phyloP scores from a whole-genome alignment of 306 rosid genomes.

The Ormosia emarginata region DNA sequence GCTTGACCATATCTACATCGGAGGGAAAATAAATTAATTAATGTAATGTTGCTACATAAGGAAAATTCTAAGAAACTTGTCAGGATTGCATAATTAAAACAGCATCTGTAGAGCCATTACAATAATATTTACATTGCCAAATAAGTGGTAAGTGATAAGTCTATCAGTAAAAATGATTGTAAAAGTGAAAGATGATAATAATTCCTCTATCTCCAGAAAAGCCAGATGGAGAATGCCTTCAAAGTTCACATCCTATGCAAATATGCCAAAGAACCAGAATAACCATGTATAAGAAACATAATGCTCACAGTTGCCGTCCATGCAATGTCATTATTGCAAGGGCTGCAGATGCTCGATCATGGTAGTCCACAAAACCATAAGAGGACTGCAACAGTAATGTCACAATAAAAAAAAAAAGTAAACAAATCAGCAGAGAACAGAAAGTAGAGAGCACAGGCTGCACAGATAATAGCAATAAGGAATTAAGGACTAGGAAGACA shows the following conservation, averaged over 20 bases:
- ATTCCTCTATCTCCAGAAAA: conserved; percentile 13
- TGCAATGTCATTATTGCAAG: conserved; percentile 63
- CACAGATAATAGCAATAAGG: neutral
- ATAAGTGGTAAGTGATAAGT: neutral
- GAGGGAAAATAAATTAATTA: neutral
- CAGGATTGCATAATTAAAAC: neutral
- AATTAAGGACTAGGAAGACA: neutral
- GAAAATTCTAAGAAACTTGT: neutral
- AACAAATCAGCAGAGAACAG: conserved; percentile 5
- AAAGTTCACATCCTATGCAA: conserved; percentile 12
- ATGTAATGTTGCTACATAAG: neutral
- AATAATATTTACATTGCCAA: neutral
- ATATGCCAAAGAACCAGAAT: conserved; percentile 16
- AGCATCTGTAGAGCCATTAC: neutral
- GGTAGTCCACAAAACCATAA: conserved; percentile 62
- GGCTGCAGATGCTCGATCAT: conserved; percentile 57
- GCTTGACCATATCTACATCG: conserved; percentile 56
- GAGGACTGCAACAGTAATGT: conserved; percentile 47
- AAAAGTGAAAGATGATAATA: conserved; percentile 3
- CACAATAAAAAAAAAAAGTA: neutral
- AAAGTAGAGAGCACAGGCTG: conserved; percentile 1
- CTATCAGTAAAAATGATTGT: neutral
- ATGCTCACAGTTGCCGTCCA: conserved; percentile 62
- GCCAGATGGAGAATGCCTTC: neutral
- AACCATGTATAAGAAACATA: neutral